A percentile compares a stretch with the other conserved stretches of the same genome.
phyloP scores from a whole-genome alignment of 2,329 filamentous ascomycete species.

The Ascochyta koolunga region DNA sequence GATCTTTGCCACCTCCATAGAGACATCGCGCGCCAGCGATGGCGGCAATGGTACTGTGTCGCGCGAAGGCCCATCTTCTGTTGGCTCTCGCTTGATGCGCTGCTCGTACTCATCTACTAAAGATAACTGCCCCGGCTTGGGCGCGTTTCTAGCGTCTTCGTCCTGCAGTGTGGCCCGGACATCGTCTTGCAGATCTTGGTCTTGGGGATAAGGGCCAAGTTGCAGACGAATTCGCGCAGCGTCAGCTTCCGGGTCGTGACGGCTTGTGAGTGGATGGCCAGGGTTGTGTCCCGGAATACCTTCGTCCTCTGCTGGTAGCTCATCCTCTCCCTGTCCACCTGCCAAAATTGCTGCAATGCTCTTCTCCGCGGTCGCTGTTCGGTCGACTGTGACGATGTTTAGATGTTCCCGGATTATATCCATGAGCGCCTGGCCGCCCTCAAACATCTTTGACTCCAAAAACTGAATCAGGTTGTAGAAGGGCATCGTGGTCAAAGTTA shows the following conservation, averaged over 20 bases:
- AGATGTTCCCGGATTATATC: constrained; percentile 70
- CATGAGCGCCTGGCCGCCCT: constrained; percentile 79
- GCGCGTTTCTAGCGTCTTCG: constrained; percentile 78
- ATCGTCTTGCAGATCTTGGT: constrained; percentile 80
- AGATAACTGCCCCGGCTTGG: constrained; percentile 70
- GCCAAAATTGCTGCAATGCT: constrained; percentile 66
- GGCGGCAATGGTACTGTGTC: constrained; percentile 84
- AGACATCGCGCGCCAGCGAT: constrained; percentile 85
- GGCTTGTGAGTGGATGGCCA: constrained; percentile 65
- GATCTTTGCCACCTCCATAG: constrained; percentile 92
- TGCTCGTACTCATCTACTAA: constrained; percentile 88
- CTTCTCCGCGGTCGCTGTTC: constrained; percentile 60
- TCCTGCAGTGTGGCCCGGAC: constrained; percentile 86
- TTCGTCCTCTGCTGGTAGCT: constrained; percentile 69
- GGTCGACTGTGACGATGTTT: constrained; percentile 65
- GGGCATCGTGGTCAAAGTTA: constrained; percentile 86
- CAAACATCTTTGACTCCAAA: constrained; percentile 82
- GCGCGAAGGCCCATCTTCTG: constrained; percentile 78
- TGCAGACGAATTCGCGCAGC: constrained; percentile 63
- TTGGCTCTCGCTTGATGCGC: constrained; percentile 87
- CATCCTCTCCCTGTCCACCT: constrained; percentile 59
- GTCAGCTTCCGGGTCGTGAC: constrained; percentile 64
- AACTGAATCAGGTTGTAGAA: constrained; percentile 85
- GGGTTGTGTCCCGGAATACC: constrained; percentile 72
- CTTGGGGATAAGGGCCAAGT: constrained; percentile 83